These are phyloP conservation scores for Aspergillus sojae DNA, from an alignment of 2,329 filamentous ascomycete genomes.

Conservation along the genomic window DNA sequence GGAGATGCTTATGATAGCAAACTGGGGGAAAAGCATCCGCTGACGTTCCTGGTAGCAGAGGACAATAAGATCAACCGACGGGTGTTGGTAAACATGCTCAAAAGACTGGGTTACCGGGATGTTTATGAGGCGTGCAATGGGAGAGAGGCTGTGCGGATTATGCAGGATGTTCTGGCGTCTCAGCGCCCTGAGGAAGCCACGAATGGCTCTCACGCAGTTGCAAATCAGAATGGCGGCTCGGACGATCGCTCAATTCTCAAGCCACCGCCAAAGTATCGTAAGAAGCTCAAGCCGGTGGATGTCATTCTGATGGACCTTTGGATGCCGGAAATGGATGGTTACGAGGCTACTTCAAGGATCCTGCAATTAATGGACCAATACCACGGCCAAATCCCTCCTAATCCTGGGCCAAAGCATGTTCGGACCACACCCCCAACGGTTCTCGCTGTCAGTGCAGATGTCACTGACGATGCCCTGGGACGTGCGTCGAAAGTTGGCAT, in stretches of 20 bases:
- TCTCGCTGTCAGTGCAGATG: constrained; percentile 68
- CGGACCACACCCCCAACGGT: constrained; percentile 44
- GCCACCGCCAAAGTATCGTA: constrained; percentile 23
- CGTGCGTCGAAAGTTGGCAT: constrained; percentile 65
- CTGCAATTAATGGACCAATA: constrained; percentile 54
- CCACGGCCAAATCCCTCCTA: constrained; percentile 25
- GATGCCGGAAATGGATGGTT: constrained; percentile 76
- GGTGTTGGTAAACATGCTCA: constrained; percentile 67
- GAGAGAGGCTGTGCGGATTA: constrained; percentile 66
- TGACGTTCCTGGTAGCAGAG: constrained; percentile 71
- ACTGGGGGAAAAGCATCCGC: constrained; percentile 61
- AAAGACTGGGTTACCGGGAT: constrained; percentile 66
- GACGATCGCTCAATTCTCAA: constrained; percentile 21
- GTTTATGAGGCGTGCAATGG: constrained; percentile 70
- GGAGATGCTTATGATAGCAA: constrained; percentile 54
- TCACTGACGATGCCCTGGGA: constrained; percentile 64
- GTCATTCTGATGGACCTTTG: constrained; percentile 74
- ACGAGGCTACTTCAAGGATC: constrained; percentile 67
- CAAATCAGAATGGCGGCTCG: constrained; percentile 8
- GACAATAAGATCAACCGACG: constrained; percentile 74
- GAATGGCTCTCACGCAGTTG: constrained; percentile 22
- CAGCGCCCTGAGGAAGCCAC: constrained; percentile 18
- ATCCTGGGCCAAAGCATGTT: constrained; percentile 4
- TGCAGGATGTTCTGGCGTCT: constrained; percentile 49
- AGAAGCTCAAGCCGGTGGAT: constrained; percentile 54